Evolutionary conservation across 805 yeast species (phyloP), one percentile per base, ranked within the genome.

Genomic region (Debaryomyces maramus): DNA sequence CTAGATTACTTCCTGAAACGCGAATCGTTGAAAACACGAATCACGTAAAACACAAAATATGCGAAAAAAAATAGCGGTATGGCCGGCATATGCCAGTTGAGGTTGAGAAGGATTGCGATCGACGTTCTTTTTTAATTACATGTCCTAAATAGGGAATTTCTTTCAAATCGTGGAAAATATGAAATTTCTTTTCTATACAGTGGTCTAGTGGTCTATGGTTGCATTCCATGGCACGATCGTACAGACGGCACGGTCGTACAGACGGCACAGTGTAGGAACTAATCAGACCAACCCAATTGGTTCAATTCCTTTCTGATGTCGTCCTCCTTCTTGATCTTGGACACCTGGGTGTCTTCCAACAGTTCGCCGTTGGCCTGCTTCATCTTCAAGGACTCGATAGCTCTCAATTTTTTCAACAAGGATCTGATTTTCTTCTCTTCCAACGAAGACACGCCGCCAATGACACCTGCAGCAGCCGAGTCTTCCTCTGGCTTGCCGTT

Each of bases 381-480:
- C 72, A 78, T 78, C 65, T 90, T 90, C 55, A 93, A 76, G 39
- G 81, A 81, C 63, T 90, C 96, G 52, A 93, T 93, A n/a, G 99
- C 97, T 57, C 98, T 78, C 47, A 91, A 76, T 67, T 93, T 93
- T 71, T 93, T 93, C 64, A 90, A 75, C 60, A 93, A 74, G 22
- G 93, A 81, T 61, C 99, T 79, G 48, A 88, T 83, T 66, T 90
- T 89, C 75, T 90, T 93, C 53, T 91, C 98, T 64, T 91, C 97
- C 29, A 87, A 73, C 8, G 87, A 78, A 26, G 71, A 72, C 17
- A 79, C 79, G 31, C 85, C 87, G 18, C 85, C 85, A 43, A 74
- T 70, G 27, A 79, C 78, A 7, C 51, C 41, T 13, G 52, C 96
- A n/a, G 42, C 29, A 17, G 47, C 33, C 10, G 11, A 6, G 5